Conservation (phyloP, 1,284 basidiomycete genomes). For the Cutaneotrichosporon mucoides region DNA sequence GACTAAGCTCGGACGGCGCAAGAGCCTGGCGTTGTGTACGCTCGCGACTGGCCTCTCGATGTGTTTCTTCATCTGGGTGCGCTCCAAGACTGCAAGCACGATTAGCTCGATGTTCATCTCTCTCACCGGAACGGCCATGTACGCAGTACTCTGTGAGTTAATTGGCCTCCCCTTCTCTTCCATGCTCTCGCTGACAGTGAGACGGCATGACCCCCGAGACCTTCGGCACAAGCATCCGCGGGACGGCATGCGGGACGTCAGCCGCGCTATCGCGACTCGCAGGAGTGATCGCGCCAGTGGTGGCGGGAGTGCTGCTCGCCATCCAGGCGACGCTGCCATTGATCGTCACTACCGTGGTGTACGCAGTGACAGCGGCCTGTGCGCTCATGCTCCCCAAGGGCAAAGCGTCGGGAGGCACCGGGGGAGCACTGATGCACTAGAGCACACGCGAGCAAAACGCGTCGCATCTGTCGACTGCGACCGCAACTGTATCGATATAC, state of each 20-base stretch:
- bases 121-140: conserved; percentile 82
- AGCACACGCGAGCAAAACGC: too few relatives aligned
- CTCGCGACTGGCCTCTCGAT: conserved; percentile 77
- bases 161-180: conserved; percentile 4
- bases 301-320: conserved; percentile 74
- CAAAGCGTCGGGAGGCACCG: background rate
- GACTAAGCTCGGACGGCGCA: conserved; percentile 64
- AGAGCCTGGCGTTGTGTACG: conserved; percentile 75
- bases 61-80: conserved; percentile 64
- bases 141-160: conserved; percentile 78
- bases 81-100: conserved; percentile 62
- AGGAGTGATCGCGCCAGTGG: conserved; percentile 82
- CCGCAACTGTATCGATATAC: background rate
- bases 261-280: conserved; percentile 85
- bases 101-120: conserved; percentile 74
- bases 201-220: conserved; percentile 83
- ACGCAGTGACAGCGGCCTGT: conserved; percentile 64
- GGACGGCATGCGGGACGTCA: conserved; percentile 86
- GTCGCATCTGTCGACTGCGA: too few relatives aligned
- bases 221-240: conserved; percentile 75
- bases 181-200: conserved; percentile 16
- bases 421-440: conserved; percentile 1
- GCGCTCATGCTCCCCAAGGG: conserved; percentile 57
- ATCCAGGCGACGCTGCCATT: conserved; percentile 71
- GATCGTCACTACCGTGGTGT: conserved; percentile 67